Percentiles rank a stretch among this genome's conserved stretches.
These are phyloP conservation scores for Plectosphaerella sp. DNA, from an alignment of 2,329 filamentous ascomycete genomes.

Conservation along the genomic window DNA sequence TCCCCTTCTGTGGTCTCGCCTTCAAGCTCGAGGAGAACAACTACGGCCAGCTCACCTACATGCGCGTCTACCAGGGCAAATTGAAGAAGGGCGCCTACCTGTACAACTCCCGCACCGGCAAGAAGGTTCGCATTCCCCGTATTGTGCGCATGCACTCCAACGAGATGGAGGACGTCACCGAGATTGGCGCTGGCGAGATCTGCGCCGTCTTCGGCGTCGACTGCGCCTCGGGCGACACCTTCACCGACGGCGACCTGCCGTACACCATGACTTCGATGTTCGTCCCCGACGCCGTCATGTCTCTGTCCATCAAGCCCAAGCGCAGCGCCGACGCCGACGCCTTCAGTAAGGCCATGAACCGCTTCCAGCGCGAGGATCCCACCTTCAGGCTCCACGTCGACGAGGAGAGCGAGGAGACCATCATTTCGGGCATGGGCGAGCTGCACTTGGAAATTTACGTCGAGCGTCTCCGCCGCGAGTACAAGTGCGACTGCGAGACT, in stretches of 20 bases:
- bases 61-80: constrained; percentile 93
- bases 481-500: constrained; percentile 93
- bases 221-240: constrained; percentile 95
- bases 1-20: constrained; percentile 91
- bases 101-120: constrained; percentile 89
- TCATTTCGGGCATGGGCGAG: constrained; percentile 98
- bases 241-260: constrained; percentile 86
- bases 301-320: constrained; percentile 95
- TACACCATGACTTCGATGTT: constrained; percentile 99
- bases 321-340: constrained; percentile 85
- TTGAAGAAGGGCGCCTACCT: constrained; percentile 85
- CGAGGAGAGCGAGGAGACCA: constrained; percentile 87
- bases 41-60: constrained; percentile 96
- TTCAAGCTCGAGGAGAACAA: constrained; percentile 99
- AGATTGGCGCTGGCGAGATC: constrained; percentile 94
- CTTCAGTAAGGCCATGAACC: constrained; percentile 98
- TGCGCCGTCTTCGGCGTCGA: constrained; percentile 98
- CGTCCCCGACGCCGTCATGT: constrained; percentile 96
- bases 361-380: constrained; percentile 96
- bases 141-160: constrained; percentile 99
- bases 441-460: constrained; percentile 96
- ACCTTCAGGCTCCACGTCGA: constrained; percentile 96
- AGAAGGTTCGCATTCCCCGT: constrained; percentile 93
- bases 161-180: constrained; percentile 94
- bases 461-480: constrained; percentile 93